Percentiles rank a stretch among this genome's conserved stretches.
Evolutionary conservation across 495 filamentous ascomycete genomes (phyloP).

Genomic region (Trichoderma erinaceum): DNA sequence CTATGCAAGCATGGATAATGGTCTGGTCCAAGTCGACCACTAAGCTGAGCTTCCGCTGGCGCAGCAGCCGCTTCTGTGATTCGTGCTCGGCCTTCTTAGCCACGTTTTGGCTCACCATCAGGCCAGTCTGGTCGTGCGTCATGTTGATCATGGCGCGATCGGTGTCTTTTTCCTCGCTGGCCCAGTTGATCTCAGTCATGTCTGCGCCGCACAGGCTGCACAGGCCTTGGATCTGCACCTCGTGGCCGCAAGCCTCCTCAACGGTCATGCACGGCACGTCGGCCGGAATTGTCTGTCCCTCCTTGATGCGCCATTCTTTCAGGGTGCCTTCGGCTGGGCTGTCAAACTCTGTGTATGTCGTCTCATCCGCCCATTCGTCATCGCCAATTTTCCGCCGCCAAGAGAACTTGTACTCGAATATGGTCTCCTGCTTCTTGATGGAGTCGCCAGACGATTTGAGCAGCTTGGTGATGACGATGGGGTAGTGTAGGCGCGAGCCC

Average conservation of each 20-base stretch:
- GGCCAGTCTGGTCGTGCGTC: constrained; percentile 77
- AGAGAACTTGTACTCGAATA: constrained; percentile 79
- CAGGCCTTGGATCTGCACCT: constrained; percentile 81
- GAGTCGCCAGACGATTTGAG: constrained; percentile 67
- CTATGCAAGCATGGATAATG: constrained; percentile 96
- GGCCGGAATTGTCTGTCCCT: constrained; percentile 61
- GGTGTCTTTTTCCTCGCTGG: constrained; percentile 47
- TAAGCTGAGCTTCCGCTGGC: constrained; percentile 74
- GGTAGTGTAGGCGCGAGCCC: constrained; percentile 70
- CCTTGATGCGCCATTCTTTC: constrained; percentile 63
- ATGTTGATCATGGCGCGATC: constrained; percentile 87
- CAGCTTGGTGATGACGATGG: constrained; percentile 86
- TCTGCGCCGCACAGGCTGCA: constrained; percentile 93
- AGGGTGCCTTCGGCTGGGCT: constrained; percentile 75
- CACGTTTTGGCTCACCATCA: constrained; percentile 68
- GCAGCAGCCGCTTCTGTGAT: constrained; percentile 73
- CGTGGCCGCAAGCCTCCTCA: constrained; percentile 86
- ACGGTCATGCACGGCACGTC: constrained; percentile 63
- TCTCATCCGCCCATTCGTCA: constrained; percentile 50
- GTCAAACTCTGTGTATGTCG: constrained; percentile 70
- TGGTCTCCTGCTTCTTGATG: constrained; percentile 64
- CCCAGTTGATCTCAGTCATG: constrained; percentile 68
- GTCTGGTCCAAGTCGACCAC: constrained; percentile 98
- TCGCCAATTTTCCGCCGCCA: constrained; percentile 69
- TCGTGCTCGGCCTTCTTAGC: constrained; percentile 78